phyloP scores from a whole-genome alignment of 805 yeast species.

The Yarrowia phangngaensis region DNA sequence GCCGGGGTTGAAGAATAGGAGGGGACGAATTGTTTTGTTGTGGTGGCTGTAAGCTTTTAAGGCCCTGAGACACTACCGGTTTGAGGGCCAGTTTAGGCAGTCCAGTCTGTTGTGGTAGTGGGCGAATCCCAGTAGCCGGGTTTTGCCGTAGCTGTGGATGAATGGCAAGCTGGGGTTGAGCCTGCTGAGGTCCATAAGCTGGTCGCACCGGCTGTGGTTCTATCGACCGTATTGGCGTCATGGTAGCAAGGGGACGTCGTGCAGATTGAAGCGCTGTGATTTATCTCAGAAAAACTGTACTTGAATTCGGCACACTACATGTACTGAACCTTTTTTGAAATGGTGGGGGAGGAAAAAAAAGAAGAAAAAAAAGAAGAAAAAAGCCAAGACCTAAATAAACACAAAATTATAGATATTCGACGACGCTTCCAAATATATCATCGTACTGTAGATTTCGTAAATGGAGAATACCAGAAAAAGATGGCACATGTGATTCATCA shows the following conservation, averaged over 20 bases:
- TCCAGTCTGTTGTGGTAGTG: background rate
- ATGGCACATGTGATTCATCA: too few species aligned
- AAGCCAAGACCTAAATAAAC: too few species aligned
- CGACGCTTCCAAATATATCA: too few species aligned
- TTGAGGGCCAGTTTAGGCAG: conserved; percentile 19
- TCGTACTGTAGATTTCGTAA: too few species aligned
- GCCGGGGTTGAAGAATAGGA: conserved; percentile 20
- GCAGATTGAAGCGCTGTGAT: too few species aligned
- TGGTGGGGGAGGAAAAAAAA: too few species aligned
- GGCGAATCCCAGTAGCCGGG: background rate
- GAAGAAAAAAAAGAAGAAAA: too few species aligned
- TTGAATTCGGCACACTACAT: background rate
- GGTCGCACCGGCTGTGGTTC: conserved; percentile 26
- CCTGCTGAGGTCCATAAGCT: background rate
- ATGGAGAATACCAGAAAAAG: too few species aligned
- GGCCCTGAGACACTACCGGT: conserved; percentile 6
- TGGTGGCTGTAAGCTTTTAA: background rate
- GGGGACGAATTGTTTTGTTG: conserved; percentile 10
- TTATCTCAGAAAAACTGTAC: too few species aligned
- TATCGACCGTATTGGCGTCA: conserved; percentile 26
- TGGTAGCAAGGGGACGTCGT: too few species aligned
- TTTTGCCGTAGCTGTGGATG: conserved; percentile 19
- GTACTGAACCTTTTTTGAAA: too few species aligned
- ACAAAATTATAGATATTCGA: too few species aligned
- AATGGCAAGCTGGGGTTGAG: conserved; percentile 17